Base-by-base conservation (phyloP, 2,329 filamentous ascomycete genomes). In the Colletotrichum tabaci region DNA sequence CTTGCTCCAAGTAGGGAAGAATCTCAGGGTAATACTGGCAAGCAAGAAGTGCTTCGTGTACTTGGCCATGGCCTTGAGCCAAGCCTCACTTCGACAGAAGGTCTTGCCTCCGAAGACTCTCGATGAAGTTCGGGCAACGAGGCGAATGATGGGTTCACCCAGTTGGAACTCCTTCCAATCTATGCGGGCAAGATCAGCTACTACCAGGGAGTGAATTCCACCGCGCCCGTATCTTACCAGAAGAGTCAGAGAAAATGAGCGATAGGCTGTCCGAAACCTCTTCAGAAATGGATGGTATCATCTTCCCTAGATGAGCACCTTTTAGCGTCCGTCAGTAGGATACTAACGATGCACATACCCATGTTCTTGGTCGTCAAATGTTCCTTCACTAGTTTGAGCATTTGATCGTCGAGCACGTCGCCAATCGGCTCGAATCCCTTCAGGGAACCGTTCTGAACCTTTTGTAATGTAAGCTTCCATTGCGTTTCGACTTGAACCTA, bases 41-140 rank as follows among this genome's bases (percentile, higher is more conserved):
- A 53, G 30, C 23, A 53, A 13, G 50, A 53, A 53, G 50, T 53
- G 50, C 23, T 53, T 53, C 21, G 49, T 52, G 49, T 52, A 52
- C n/a, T 52, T 52, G 49, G 49, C 49, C 49, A 52, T 52, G 15
- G 49, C 49, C 49, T 52, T n/a, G 10, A 52, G 49, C 49, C 49
- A 52, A 13, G 9, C 49, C 13, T 52, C 49, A 12, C 49, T 52
- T 21, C 23, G 49, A 12, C 49, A 52, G n/a, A 52, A 52, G 9
- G 23, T 52, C 49, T 52, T 52, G 21, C 49, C 49, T 5, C 49
- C 49, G 9, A 52, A 52, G 49, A 52, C 49, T 52, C 49, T 52
- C 12, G 49, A 52, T 2, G 49, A 52, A 2, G 49, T 52, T 13
- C 49, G 49, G n/a, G 21, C 49, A 7, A 52, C 49, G 4, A 52